Percentiles rank a stretch among this genome's conserved stretches.
phyloP scores from a whole-genome alignment of 805 yeast genomes.

The Sugiyamaella lignohabitans region DNA sequence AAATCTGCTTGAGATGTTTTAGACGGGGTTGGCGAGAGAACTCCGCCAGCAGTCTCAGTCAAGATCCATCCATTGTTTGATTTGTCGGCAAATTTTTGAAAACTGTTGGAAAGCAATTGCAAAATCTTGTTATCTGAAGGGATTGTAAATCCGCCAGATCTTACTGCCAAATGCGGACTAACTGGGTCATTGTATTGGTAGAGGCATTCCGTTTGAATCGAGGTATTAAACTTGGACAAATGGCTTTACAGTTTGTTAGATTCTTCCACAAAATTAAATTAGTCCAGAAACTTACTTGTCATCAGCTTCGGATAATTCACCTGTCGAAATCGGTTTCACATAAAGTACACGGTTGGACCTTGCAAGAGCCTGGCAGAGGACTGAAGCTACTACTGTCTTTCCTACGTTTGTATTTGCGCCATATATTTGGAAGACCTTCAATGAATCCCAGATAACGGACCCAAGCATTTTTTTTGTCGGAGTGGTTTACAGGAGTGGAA shows the following conservation, averaged over 20 bases:
- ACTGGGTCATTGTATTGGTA: conserved; percentile 16
- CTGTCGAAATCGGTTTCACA: conserved; percentile 25
- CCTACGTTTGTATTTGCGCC: conserved; percentile 28
- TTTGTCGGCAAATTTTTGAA: conserved; percentile 1
- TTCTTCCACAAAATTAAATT: conserved; percentile 1
- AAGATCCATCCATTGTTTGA: conserved; percentile 11
- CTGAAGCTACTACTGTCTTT: conserved; percentile 22
- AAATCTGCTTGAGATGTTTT: conserved; percentile 21
- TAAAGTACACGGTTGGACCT: conserved; percentile 12
- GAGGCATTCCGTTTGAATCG: conserved; percentile 13
- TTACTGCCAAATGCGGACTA: conserved; percentile 22
- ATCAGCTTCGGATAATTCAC: conserved; percentile 19
- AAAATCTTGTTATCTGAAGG: conserved; percentile 8
- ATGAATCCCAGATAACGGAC: not conserved
- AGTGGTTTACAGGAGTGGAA: not conserved
- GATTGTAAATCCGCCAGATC: not conserved
- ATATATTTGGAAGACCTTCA: conserved; percentile 16
- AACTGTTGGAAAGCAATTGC: not conserved
- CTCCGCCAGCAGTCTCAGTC: conserved; percentile 25
- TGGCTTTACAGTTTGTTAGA: conserved; percentile 10
- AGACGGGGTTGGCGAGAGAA: conserved; percentile 19
- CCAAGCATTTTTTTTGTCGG: not conserved
- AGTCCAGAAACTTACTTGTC: conserved; percentile 9
- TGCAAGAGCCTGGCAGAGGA: conserved; percentile 8
- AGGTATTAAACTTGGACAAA: conserved; percentile 8